phyloP scores from a whole-genome alignment of 495 filamentous ascomycete species.

The Pyrenula massariospora region DNA sequence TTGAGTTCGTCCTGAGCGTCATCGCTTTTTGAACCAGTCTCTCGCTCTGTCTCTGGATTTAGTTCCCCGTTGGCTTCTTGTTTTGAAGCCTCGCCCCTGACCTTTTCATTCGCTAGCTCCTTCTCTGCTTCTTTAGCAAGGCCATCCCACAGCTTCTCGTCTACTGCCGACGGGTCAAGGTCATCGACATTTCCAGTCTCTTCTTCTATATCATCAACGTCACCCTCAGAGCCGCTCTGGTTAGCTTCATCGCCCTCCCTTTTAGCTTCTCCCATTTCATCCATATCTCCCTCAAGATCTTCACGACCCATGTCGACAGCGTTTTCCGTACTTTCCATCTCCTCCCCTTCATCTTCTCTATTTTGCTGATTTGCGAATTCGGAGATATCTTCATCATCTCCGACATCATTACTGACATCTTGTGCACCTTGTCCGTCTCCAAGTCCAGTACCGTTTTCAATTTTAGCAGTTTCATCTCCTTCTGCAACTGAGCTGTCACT shows the following conservation, averaged over 20 bases:
- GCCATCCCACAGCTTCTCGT: slow-evolving; percentile 98
- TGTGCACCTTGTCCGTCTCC: slow-evolving; percentile 90
- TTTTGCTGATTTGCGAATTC: slow-evolving; percentile 78
- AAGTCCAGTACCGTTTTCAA: slow-evolving; percentile 91
- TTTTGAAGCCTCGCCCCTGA: slow-evolving; percentile 57
- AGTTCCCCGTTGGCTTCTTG: slow-evolving; percentile 31
- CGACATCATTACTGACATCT: slow-evolving; percentile 94
- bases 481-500: slow-evolving; percentile 59
- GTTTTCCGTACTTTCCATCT: slow-evolving; percentile 59
- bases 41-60: slow-evolving; percentile 20
- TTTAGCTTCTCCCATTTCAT: slow-evolving; percentile 48
- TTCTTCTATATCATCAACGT: slow-evolving; percentile 68
- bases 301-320: slow-evolving; percentile 93
- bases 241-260: slow-evolving; percentile 43
- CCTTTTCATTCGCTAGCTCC: slow-evolving; percentile 66
- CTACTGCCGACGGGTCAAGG: slow-evolving; percentile 74
- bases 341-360: slow-evolving; percentile 47
- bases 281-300: slow-evolving; percentile 71
- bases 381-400: slow-evolving; percentile 82
- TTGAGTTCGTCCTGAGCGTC: slow-evolving; percentile 41
- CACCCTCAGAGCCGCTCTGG: slow-evolving; percentile 36
- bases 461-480: slow-evolving; percentile 53
- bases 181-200: slow-evolving; percentile 84
- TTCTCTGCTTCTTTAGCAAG: slow-evolving; percentile 66
- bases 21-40: slow-evolving; percentile 34